These are phyloP conservation scores for Suhomyces tanzawaensis DNA, from an alignment of 805 yeast genomes.

Conservation along the genomic window DNA sequence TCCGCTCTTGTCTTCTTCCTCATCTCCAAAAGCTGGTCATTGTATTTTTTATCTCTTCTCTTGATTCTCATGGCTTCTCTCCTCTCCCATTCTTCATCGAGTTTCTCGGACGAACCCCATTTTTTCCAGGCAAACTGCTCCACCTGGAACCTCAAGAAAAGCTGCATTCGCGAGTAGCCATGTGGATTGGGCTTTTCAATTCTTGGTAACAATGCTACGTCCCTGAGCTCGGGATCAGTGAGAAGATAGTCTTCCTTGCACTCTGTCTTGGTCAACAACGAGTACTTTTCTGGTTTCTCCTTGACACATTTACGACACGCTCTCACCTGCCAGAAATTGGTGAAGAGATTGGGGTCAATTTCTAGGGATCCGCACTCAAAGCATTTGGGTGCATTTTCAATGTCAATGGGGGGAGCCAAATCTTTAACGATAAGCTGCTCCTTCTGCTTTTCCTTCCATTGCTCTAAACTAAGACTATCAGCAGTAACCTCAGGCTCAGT, in stretches of 20 bases:
- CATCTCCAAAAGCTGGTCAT: slow-evolving; percentile 80
- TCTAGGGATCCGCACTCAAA: slow-evolving; percentile 80
- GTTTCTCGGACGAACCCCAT: slow-evolving; percentile 88
- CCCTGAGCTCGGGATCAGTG: slow-evolving; percentile 90
- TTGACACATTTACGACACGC: slow-evolving; percentile 81
- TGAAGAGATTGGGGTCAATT: slow-evolving; percentile 66
- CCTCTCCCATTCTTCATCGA: slow-evolving; percentile 90
- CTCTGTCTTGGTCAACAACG: slow-evolving; percentile 91
- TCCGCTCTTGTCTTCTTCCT: slow-evolving; percentile 90
- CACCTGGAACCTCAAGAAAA: slow-evolving; percentile 86
- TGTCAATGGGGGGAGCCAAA: slow-evolving; percentile 69
- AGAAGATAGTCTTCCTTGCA: slow-evolving; percentile 87
- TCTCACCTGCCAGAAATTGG: slow-evolving; percentile 61
- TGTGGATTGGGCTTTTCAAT: slow-evolving; percentile 94
- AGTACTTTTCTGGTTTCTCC: slow-evolving; percentile 79
- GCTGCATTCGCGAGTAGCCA: slow-evolving; percentile 89
- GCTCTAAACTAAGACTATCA: slow-evolving; percentile 33
- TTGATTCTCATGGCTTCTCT: slow-evolving; percentile 70
- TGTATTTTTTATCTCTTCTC: slow-evolving; percentile 76
- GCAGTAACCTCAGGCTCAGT: slow-evolving; percentile 52
- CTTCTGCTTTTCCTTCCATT: slow-evolving; percentile 48
- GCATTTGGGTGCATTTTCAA: slow-evolving; percentile 76
- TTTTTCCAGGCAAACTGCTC: slow-evolving; percentile 89
- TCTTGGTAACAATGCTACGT: slow-evolving; percentile 62
- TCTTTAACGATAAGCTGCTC: slow-evolving; percentile 40